Percentiles rank a stretch among this genome's conserved stretches.
Conservation (phyloP, 1,139 yeast species). For the Pichia sp. region DNA sequence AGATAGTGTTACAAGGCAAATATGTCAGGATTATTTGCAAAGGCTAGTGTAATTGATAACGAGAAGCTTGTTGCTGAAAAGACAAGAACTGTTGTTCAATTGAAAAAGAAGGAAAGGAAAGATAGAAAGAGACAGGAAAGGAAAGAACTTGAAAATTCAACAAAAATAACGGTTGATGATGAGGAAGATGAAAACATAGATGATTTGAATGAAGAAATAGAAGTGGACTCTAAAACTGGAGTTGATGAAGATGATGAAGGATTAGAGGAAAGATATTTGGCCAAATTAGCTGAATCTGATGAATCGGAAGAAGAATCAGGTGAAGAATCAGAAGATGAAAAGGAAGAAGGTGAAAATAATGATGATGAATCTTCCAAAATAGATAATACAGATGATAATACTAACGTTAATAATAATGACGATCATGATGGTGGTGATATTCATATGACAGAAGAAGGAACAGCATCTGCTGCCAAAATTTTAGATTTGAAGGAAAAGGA, state of each 20-base stretch:
- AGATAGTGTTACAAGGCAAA: background rate
- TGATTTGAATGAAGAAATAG: constrained; percentile 6
- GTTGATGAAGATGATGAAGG: constrained; percentile 8
- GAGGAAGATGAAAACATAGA: constrained; percentile 1
- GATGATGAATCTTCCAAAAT: constrained; percentile 18
- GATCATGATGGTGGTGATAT: constrained; percentile 13
- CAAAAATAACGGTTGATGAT: background rate
- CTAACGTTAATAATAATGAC: background rate
- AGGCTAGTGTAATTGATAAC: constrained; percentile 33
- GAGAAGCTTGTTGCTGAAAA: constrained; percentile 27
- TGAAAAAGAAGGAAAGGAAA: constrained; percentile 19
- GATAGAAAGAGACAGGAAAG: constrained; percentile 14
- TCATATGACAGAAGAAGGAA: constrained; percentile 17
- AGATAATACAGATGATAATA: background rate
- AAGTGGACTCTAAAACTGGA: constrained; percentile 1
- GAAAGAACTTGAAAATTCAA: constrained; percentile 1
- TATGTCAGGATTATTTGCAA: constrained; percentile 31
- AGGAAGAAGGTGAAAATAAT: constrained; percentile 8
- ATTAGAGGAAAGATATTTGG: constrained; percentile 14
- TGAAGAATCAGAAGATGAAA: constrained; percentile 5
- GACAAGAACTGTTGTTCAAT: constrained; percentile 18
- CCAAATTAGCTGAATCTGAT: constrained; percentile 7
- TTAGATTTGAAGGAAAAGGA: constrained; percentile 59
- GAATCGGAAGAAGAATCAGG: constrained; percentile 8
- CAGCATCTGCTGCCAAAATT: constrained; percentile 27